A percentile compares a stretch with the other conserved stretches of the same genome.
Evolutionary conservation across 2,329 filamentous ascomycete genomes (phyloP).

Genomic region (Bipolaris cookei): DNA sequence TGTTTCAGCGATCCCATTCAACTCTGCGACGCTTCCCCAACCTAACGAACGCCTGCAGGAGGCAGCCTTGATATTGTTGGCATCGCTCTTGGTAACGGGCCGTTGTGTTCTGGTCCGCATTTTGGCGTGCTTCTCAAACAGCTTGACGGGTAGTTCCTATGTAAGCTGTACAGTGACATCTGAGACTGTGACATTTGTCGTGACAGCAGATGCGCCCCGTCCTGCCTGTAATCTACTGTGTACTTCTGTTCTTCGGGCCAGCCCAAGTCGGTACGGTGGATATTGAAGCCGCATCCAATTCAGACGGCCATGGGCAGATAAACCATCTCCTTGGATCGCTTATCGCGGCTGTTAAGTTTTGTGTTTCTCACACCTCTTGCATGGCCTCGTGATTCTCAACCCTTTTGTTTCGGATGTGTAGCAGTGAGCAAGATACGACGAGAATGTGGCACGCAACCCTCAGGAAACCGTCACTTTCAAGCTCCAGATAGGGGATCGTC

Average conservation of each 20-base stretch:
- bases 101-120: conserved; percentile 17
- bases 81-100: conserved; percentile 1
- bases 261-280: neutral
- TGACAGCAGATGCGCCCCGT: conserved; percentile 1
- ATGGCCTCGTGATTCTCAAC: neutral
- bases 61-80: conserved; percentile 7
- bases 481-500: neutral
- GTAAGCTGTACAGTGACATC: conserved; percentile 12
- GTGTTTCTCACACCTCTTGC: neutral
- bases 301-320: neutral
- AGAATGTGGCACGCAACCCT: neutral
- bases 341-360: neutral
- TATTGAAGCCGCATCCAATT: conserved; percentile 1
- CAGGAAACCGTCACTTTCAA: neutral
- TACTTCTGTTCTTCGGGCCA: neutral
- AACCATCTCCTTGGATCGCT: neutral
- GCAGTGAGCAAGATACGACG: neutral
- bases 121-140: conserved; percentile 24
- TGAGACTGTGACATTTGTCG: conserved; percentile 23
- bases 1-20: conserved; percentile 18
- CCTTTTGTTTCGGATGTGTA: neutral
- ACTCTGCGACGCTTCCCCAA: conserved; percentile 16
- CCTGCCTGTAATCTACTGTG: conserved; percentile 1
- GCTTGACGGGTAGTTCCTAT: conserved; percentile 11
- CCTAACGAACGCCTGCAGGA: conserved; percentile 15